Evolutionary conservation across 2,329 filamentous ascomycete genomes (phyloP).

Genomic region (Leptographium flavum): DNA sequence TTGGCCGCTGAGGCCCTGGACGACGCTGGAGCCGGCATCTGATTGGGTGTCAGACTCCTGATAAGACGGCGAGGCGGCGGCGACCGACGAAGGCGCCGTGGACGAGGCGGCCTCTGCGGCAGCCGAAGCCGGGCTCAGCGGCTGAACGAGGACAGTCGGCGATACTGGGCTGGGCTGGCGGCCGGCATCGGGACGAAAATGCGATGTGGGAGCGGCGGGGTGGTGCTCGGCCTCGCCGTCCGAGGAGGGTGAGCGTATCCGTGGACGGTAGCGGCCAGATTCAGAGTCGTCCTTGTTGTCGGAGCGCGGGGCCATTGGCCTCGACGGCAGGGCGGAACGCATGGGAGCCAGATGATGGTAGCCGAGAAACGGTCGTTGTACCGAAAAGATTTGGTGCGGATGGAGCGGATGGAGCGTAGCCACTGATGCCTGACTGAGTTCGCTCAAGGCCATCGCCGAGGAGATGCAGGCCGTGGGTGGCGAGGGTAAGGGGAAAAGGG

Average conservation of each 20-base stretch:
- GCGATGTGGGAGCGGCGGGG: conserved; percentile 1
- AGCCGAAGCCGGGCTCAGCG: conserved; percentile 10
- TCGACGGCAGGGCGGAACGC: conserved; percentile 14
- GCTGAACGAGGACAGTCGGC: conserved; percentile 4
- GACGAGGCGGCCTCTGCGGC: conserved; percentile 3
- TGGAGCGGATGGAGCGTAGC: conserved; percentile 7
- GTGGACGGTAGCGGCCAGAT: conserved; percentile 3
- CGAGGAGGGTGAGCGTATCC: conserved; percentile 12
- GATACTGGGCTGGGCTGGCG: conserved; percentile 4
- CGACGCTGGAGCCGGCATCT: conserved; percentile 6
- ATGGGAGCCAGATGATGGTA: conserved; percentile 2
- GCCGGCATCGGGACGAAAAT: not conserved
- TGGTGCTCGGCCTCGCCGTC: conserved; percentile 11
- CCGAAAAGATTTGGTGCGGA: not conserved
- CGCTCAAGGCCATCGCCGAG: conserved; percentile 12
- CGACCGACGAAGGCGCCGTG: not conserved
- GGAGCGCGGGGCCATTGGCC: conserved; percentile 12
- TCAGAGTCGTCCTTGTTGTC: conserved; percentile 5
- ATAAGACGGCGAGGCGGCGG: not conserved
- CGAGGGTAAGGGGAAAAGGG: not conserved
- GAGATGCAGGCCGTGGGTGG: not conserved
- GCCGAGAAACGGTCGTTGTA: not conserved
- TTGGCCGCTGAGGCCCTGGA: conserved; percentile 40
- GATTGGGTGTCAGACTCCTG: conserved; percentile 8
- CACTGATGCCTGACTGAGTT: conserved; percentile 10